A percentile compares a stretch with the other conserved stretches of the same genome.
Evolutionary conservation across 768 basidiomycete genomes (phyloP).

Genomic region (Termitomyces bulborhizus): DNA sequence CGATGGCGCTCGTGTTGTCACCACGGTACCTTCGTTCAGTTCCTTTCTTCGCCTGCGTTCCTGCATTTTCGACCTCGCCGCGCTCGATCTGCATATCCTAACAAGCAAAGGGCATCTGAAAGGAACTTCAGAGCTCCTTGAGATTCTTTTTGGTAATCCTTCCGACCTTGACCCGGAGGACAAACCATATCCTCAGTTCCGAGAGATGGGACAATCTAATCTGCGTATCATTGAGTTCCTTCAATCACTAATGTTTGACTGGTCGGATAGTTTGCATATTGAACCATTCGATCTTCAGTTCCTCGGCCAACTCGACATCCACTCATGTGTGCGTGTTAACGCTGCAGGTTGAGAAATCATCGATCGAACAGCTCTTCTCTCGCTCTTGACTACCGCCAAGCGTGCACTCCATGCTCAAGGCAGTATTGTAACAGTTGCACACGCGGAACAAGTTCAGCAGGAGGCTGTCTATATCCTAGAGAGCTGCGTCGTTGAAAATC

Average conservation of each 20-base stretch:
- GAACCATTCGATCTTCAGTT: slow-evolving; percentile 56
- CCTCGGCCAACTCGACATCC: slow-evolving; percentile 59
- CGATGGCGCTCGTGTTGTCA: slow-evolving; percentile 64
- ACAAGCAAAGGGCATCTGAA: slow-evolving; percentile 74
- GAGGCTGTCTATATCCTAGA: slow-evolving; percentile 77
- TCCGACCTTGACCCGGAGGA: slow-evolving; percentile 45
- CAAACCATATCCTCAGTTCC: slow-evolving; percentile 51
- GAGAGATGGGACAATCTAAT: slow-evolving; percentile 75
- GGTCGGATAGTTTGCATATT: slow-evolving; percentile 70
- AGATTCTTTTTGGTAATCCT: slow-evolving; percentile 74
- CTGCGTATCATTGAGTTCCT: slow-evolving; percentile 85
- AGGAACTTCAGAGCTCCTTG: slow-evolving; percentile 65
- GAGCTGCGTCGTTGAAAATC: slow-evolving; percentile 84
- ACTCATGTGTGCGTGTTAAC: slow-evolving; percentile 63
- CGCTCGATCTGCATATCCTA: slow-evolving; percentile 83
- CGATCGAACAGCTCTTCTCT: slow-evolving; percentile 66
- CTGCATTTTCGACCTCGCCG: slow-evolving; percentile 77
- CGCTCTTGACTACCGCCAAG: slow-evolving; percentile 56
- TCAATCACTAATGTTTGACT: slow-evolving; percentile 82
- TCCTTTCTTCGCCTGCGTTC: slow-evolving; percentile 81
- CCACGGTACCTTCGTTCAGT: slow-evolving; percentile 61
- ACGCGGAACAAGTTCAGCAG: slow-evolving; percentile 56
- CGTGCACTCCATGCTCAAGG: slow-evolving; percentile 64
- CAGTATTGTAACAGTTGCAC: slow-evolving; percentile 50
- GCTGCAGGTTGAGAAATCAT: slow-evolving; percentile 76